Percentiles rank a stretch among this genome's conserved stretches.
These are phyloP conservation scores for Geosmithia morbida DNA, from an alignment of 2,329 filamentous ascomycete species.

Conservation along the genomic window DNA sequence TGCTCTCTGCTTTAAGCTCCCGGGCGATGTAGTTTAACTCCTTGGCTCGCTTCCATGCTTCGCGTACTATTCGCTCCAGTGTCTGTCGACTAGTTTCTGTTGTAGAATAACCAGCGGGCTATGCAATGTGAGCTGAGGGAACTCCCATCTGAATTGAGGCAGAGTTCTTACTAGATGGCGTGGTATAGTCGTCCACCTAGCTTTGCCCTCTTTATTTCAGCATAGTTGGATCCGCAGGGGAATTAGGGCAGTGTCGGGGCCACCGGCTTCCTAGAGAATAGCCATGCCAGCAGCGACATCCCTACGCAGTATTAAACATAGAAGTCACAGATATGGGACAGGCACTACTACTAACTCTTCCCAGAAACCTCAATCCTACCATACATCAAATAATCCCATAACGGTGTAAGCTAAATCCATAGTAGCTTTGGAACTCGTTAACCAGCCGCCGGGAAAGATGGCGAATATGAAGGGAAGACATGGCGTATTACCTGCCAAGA, in stretches of 20 bases:
- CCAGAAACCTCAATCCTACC: conserved; percentile 75
- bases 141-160: neutral
- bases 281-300: conserved; percentile 66
- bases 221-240: conserved; percentile 41
- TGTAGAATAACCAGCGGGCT: conserved; percentile 49
- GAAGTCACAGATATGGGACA: neutral
- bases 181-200: conserved; percentile 58
- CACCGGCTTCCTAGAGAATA: conserved; percentile 59
- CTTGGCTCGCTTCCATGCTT: conserved; percentile 57
- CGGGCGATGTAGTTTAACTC: conserved; percentile 52
- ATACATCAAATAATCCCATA: conserved; percentile 64
- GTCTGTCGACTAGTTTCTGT: conserved; percentile 49
- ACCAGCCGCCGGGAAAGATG: neutral
- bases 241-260: conserved; percentile 59
- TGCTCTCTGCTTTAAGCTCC: conserved; percentile 24
- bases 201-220: conserved; percentile 41
- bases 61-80: conserved; percentile 56
- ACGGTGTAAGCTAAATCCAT: conserved; percentile 62
- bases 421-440: conserved; percentile 38
- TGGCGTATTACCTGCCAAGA: conserved; percentile 34
- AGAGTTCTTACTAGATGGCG: conserved; percentile 40
- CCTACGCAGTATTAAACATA: conserved; percentile 18
- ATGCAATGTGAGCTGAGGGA: conserved; percentile 3
- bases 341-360: conserved; percentile 44
- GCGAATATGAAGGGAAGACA: neutral